A percentile compares a stretch with the other conserved stretches of the same genome.
Evolutionary conservation across 2,329 filamentous ascomycete species (phyloP).

Genomic region (Exophiala calicioides): DNA sequence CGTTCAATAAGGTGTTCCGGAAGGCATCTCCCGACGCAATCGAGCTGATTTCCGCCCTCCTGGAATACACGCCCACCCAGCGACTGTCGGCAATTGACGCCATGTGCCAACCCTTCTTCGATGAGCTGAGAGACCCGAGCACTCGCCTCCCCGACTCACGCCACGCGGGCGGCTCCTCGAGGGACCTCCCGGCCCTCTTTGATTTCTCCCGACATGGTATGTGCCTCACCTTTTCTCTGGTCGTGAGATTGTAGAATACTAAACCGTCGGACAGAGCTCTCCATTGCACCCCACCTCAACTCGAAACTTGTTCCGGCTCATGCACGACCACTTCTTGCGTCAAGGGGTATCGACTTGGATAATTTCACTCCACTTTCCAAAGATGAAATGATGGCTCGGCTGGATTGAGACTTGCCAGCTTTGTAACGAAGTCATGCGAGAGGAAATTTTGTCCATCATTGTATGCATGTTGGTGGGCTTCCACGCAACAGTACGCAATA

Average conservation of each 20-base stretch:
- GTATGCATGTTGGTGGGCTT: conserved; percentile 23
- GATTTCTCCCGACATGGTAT: conserved; percentile 92
- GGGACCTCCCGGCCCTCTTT: conserved; percentile 84
- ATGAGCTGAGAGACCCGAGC: conserved; percentile 88
- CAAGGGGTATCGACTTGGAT: conserved; percentile 85
- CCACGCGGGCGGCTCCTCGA: conserved; percentile 75
- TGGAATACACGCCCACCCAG: conserved; percentile 97
- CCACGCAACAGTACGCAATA: conserved; percentile 17
- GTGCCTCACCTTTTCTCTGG: conserved; percentile 36
- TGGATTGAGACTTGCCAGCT: conserved; percentile 66
- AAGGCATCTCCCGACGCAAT: conserved; percentile 93
- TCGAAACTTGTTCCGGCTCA: conserved; percentile 82
- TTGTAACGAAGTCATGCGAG: conserved; percentile 42
- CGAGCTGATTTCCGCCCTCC: conserved; percentile 85
- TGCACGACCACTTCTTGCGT: conserved; percentile 70
- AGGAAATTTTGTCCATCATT: conserved; percentile 37
- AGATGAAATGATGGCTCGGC: conserved; percentile 95
- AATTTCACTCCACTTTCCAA: conserved; percentile 88
- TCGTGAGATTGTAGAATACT: conserved; percentile 9
- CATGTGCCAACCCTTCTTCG: conserved; percentile 98
- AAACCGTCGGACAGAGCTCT: conserved; percentile 68
- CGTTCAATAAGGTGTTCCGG: conserved; percentile 98
- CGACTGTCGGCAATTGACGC: conserved; percentile 90
- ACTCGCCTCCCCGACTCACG: conserved; percentile 93
- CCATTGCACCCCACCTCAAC: conserved; percentile 89